phyloP scores from a whole-genome alignment of 352 stramenopile genomes.

The Globisporangium canariense region DNA sequence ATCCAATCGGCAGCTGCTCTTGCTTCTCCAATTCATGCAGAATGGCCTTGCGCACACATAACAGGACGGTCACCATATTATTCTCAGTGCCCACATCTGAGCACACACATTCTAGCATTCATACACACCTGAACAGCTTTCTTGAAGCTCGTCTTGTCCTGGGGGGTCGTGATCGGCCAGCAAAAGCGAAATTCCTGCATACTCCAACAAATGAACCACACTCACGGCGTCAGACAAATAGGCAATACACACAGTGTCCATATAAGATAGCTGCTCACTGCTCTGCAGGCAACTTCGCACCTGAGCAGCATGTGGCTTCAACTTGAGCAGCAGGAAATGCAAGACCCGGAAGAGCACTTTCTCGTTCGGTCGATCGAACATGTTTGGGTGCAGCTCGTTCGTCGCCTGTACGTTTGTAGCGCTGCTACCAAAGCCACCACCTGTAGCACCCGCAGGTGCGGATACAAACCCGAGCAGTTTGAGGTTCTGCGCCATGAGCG shows the following conservation, averaged over 20 bases:
- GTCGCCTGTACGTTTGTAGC: not conserved
- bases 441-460: not conserved
- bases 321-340: constrained; percentile 41
- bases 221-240: not conserved
- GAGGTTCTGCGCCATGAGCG: constrained; percentile 46
- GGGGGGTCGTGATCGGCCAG: constrained; percentile 49
- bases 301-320: constrained; percentile 21
- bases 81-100: not conserved
- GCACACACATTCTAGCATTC: not conserved
- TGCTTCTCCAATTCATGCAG: constrained; percentile 52
- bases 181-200: constrained; percentile 47
- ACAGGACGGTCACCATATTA: not conserved
- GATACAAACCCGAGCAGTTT: constrained; percentile 33
- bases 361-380: constrained; percentile 58
- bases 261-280: not conserved
- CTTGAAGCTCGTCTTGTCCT: constrained; percentile 65
- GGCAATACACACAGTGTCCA: not conserved
- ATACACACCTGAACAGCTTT: constrained; percentile 41
- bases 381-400: constrained; percentile 23
- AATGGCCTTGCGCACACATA: constrained; percentile 18
- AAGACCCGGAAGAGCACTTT: constrained; percentile 45
- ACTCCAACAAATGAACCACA: not conserved
- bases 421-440: not conserved
- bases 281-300: not conserved
- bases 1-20: constrained; percentile 34